These are phyloP conservation scores for Tylopilus intermedius DNA, from an alignment of 768 basidiomycete species.

Conservation along the genomic window DNA sequence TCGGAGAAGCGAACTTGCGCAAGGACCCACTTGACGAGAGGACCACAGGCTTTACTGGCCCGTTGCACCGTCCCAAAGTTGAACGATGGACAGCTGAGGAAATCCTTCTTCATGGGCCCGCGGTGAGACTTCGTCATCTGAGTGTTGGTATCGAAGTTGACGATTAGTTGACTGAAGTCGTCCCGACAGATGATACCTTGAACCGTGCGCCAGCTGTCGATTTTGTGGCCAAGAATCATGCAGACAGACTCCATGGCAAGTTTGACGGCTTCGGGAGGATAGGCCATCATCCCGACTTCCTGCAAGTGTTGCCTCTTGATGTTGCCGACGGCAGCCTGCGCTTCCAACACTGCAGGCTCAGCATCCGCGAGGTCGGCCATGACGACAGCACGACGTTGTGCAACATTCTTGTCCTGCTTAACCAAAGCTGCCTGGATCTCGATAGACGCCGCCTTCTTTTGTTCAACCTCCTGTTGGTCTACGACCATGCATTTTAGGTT, in stretches of 20 bases:
- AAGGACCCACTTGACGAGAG: conserved; percentile 96
- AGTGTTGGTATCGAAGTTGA: conserved; percentile 87
- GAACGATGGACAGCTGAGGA: conserved; percentile 83
- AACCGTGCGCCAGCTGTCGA: conserved; percentile 94
- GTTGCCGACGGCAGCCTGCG: conserved; percentile 92
- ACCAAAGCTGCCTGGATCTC: conserved; percentile 92
- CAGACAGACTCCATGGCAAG: conserved; percentile 98
- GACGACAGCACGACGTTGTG: conserved; percentile 82
- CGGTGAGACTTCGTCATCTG: conserved; percentile 89
- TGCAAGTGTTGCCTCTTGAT: conserved; percentile 94
- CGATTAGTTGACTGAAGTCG: conserved; percentile 92
- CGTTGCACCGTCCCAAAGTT: conserved; percentile 94
- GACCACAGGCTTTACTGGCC: conserved; percentile 95
- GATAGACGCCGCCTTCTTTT: conserved; percentile 95
- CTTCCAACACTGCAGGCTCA: conserved; percentile 93
- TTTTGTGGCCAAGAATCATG: conserved; percentile 91
- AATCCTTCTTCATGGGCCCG: conserved; percentile 89
- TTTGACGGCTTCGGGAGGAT: conserved; percentile 96
- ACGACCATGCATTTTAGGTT: conserved; percentile 97
- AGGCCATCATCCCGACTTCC: conserved; percentile 97
- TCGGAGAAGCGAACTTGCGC: conserved; percentile 94
- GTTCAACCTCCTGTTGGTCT: conserved; percentile 98
- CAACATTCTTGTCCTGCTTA: conserved; percentile 85
- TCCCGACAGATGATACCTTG: conserved; percentile 94
- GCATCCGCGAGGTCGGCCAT: conserved; percentile 96